Conservation (phyloP, 352 stramenopile genomes). For the Nothophytophthora sp. region DNA sequence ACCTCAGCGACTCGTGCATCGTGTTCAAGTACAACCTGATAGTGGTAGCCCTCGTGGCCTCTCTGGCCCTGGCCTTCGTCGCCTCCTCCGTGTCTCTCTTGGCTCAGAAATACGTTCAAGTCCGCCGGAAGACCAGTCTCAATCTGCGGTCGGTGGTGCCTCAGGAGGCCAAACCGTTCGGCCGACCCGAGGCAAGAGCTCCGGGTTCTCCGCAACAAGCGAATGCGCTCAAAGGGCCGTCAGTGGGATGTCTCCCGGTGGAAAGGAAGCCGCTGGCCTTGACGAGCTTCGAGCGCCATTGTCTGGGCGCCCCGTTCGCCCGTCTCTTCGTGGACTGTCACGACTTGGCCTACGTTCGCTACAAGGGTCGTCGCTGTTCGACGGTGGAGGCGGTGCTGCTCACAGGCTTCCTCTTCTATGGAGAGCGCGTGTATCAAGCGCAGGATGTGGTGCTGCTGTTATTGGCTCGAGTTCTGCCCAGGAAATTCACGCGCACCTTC, state of each 20-base stretch:
- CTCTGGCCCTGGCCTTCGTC: conserved; percentile 3
- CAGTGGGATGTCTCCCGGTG: conserved; percentile 1
- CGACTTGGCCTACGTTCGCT: conserved; percentile 23
- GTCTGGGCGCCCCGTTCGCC: conserved; percentile 15
- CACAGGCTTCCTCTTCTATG: conserved; percentile 1
- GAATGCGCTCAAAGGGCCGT: background rate
- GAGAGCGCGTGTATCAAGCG: background rate
- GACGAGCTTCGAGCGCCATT: conserved; percentile 24
- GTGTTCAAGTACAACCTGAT: conserved; percentile 21
- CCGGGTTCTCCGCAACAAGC: too few species aligned
- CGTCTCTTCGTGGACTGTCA: conserved; percentile 24
- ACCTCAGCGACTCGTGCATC: conserved; percentile 19
- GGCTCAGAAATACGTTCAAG: conserved; percentile 8
- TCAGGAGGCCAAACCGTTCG: too few species aligned
- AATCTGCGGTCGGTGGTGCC: too few species aligned
- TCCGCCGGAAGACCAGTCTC: too few species aligned
- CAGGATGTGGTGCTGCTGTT: conserved; percentile 6
- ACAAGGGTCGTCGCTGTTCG: conserved; percentile 16
- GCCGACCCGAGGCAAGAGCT: too few species aligned
- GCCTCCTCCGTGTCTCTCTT: conserved; percentile 1
- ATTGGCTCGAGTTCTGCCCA: conserved; percentile 14
- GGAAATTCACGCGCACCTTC: conserved; percentile 24
- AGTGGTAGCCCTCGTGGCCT: conserved; percentile 9
- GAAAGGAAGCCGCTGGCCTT: background rate
- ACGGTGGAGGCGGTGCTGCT: too few species aligned